phyloP scores from a whole-genome alignment of 257 asterid genomes.

The Scutellaria barbata region DNA sequence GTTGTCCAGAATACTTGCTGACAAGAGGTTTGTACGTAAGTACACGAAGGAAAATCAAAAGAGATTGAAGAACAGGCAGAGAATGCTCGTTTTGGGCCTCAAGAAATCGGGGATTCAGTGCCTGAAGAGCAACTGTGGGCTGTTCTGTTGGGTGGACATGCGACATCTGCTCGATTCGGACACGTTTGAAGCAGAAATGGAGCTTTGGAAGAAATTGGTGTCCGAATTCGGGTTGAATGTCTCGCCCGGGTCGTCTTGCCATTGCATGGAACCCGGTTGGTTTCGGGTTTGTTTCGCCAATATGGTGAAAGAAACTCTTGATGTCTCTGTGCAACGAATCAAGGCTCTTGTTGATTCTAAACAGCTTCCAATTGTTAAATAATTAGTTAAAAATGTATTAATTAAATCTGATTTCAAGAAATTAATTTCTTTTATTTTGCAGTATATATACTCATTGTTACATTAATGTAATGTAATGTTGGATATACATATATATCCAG shows the following conservation, averaged over 20 bases:
- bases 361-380: neutral
- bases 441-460: too few relatives aligned
- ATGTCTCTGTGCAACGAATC: slow-evolving; percentile 36
- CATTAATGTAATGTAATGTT: too few relatives aligned
- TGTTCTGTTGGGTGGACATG: slow-evolving; percentile 54
- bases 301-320: slow-evolving; percentile 31
- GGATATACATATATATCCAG: too few relatives aligned
- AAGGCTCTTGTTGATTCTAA: slow-evolving; percentile 33
- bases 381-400: too few relatives aligned
- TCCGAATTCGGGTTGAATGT: slow-evolving; percentile 41
- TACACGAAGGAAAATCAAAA: slow-evolving; percentile 28
- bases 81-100: slow-evolving; percentile 35
- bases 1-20: slow-evolving; percentile 35
- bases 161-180: slow-evolving; percentile 21
- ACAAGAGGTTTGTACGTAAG: neutral
- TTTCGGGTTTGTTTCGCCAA: slow-evolving; percentile 53
- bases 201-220: slow-evolving; percentile 44
- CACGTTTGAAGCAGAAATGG: slow-evolving; percentile 44
- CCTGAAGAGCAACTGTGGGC: slow-evolving; percentile 43
- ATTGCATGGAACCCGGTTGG: slow-evolving; percentile 55
- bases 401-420: too few relatives aligned
- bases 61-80: slow-evolving; percentile 33
- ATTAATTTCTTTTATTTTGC: too few relatives aligned
- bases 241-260: slow-evolving; percentile 49
- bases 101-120: slow-evolving; percentile 37